These are phyloP conservation scores for Trichocladium antarcticum DNA, from an alignment of 495 filamentous ascomycete species.

Conservation along the genomic window DNA sequence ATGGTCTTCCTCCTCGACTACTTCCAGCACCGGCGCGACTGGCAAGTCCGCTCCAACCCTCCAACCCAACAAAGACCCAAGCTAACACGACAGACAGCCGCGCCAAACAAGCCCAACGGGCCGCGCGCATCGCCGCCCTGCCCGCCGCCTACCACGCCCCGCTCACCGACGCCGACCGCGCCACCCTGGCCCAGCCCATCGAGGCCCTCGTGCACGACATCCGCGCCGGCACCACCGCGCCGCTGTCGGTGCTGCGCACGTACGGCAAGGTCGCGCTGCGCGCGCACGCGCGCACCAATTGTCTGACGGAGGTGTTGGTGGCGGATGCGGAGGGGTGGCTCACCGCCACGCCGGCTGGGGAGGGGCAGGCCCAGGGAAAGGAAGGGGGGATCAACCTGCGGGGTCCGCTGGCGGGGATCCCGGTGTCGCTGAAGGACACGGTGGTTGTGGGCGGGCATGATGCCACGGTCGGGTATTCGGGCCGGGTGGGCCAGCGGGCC, in stretches of 20 bases:
- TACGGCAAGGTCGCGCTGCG: slow-evolving; percentile 82
- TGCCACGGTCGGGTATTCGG: slow-evolving; percentile 69
- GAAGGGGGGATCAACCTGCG: slow-evolving; percentile 54
- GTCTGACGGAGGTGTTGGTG: slow-evolving; percentile 81
- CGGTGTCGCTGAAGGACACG: slow-evolving; percentile 80
- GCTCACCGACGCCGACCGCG: slow-evolving; percentile 49
- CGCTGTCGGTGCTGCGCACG: slow-evolving; percentile 68
- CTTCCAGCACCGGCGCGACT: slow-evolving; percentile 48
- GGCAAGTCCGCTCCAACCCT: slow-evolving; percentile 29
- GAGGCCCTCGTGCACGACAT: slow-evolving; percentile 67
- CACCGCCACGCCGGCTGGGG: background rate
- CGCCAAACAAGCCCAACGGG: slow-evolving; percentile 68
- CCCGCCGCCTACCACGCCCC: slow-evolving; percentile 51
- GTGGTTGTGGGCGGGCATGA: slow-evolving; percentile 81
- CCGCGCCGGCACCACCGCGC: slow-evolving; percentile 51
- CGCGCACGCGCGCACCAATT: slow-evolving; percentile 83
- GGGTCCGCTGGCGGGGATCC: slow-evolving; percentile 83
- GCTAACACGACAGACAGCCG: too few relatives aligned
- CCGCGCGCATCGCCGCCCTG: slow-evolving; percentile 54
- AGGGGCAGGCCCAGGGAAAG: background rate
- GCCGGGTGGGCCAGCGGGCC: slow-evolving; percentile 54
- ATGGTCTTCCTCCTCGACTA: slow-evolving; percentile 50
- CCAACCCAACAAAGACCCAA: background rate
- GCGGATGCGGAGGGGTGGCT: slow-evolving; percentile 71
- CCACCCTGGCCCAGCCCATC: slow-evolving; percentile 63